phyloP scores from a whole-genome alignment of 768 basidiomycete genomes.

The Boletus reticuloceps region DNA sequence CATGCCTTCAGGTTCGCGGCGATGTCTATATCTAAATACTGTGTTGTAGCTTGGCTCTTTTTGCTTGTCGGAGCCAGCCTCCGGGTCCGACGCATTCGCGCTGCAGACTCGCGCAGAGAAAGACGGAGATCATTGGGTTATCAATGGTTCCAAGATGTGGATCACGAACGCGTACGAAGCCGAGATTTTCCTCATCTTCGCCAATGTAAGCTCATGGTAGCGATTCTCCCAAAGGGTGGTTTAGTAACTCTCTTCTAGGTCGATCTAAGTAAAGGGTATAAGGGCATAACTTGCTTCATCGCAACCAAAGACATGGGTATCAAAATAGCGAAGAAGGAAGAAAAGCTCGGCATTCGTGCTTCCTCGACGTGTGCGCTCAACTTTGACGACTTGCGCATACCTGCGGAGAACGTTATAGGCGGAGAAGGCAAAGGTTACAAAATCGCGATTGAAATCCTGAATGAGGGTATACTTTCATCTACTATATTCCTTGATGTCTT shows the following conservation, averaged over 20 bases:
- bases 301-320: constrained; percentile 97
- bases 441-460: constrained; percentile 94
- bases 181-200: constrained; percentile 91
- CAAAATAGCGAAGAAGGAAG: constrained; percentile 97
- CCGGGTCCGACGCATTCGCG: constrained; percentile 97
- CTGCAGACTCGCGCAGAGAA: constrained; percentile 90
- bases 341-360: constrained; percentile 95
- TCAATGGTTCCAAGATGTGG: constrained; percentile 99
- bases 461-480: constrained; percentile 59
- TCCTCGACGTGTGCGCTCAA: constrained; percentile 93
- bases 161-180: constrained; percentile 95
- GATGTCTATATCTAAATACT: neutral
- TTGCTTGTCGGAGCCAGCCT: constrained; percentile 88
- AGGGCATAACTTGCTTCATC: constrained; percentile 97
- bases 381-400: constrained; percentile 91
- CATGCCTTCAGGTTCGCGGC: neutral
- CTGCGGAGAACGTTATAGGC: constrained; percentile 85
- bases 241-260: constrained; percentile 38
- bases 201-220: constrained; percentile 62
- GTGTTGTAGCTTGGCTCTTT: constrained; percentile 82
- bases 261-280: constrained; percentile 93
- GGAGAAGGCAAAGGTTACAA: constrained; percentile 93
- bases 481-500: neutral
- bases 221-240: neutral
- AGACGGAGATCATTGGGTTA: constrained; percentile 78